phyloP scores from a whole-genome alignment of 2,329 filamentous ascomycete genomes.

The Scedosporium dehoogii region DNA sequence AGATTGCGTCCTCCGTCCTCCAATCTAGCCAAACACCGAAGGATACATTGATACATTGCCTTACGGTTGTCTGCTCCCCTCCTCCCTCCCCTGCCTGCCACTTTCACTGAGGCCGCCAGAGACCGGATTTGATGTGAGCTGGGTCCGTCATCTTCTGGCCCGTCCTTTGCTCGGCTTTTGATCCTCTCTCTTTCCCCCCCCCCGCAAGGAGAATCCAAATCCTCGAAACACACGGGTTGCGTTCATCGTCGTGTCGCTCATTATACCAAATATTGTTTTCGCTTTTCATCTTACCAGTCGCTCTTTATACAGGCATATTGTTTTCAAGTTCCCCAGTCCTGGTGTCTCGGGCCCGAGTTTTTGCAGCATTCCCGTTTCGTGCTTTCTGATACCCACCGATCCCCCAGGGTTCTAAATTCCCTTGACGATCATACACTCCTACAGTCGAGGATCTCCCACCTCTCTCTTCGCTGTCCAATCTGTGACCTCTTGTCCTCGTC shows the following conservation, averaged over 20 bases:
- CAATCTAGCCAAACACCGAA: no score
- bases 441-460: slow-evolving; percentile 5
- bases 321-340: not conserved
- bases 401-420: not conserved
- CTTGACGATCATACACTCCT: slow-evolving; percentile 1
- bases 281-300: slow-evolving; percentile 1
- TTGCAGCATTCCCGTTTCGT: not conserved
- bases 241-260: not conserved
- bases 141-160: not conserved
- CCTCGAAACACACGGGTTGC: no score
- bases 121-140: no score
- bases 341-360: slow-evolving; percentile 1
- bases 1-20: no score
- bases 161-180: not conserved
- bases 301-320: slow-evolving; percentile 5
- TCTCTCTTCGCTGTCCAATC: not conserved
- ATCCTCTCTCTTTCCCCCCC: not conserved
- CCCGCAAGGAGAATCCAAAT: not conserved
- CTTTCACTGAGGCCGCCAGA: no score
- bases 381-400: slow-evolving; percentile 1
- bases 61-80: no score
- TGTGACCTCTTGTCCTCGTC: not conserved
- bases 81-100: no score
- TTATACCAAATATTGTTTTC: not conserved
- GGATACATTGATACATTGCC: no score